phyloP scores from a whole-genome alignment of 2,329 filamentous ascomycete species.

The Cucurbitaria berberidis region DNA sequence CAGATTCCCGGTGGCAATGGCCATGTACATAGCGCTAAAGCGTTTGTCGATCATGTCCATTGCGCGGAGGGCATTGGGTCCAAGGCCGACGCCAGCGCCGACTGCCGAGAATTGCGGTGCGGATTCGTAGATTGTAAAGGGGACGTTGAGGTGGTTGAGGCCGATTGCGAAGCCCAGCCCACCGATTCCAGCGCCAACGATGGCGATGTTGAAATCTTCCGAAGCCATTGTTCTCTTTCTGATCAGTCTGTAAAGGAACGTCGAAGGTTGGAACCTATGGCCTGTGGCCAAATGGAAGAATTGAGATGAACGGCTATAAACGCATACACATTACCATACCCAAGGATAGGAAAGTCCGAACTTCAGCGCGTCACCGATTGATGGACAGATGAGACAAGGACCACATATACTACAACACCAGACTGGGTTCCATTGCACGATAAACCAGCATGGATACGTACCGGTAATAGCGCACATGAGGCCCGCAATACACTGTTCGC shows the following conservation, averaged over 20 bases:
- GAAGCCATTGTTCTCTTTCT: conserved; percentile 2
- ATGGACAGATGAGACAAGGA: not conserved
- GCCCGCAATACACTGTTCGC: not conserved
- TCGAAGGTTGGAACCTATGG: not conserved
- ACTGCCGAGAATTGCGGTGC: conserved; percentile 29
- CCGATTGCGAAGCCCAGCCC: conserved; percentile 37
- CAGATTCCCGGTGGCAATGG: conserved; percentile 50
- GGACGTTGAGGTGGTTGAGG: conserved; percentile 26
- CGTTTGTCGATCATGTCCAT: conserved; percentile 52
- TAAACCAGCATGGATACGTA: not conserved
- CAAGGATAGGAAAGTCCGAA: not conserved
- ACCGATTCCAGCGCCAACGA: conserved; percentile 37
- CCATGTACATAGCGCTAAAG: conserved; percentile 49
- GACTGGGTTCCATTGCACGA: not conserved
- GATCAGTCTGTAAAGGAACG: not conserved
- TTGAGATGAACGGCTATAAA: not conserved
- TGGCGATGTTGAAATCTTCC: conserved; percentile 16
- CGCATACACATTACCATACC: not conserved
- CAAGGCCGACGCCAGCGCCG: conserved; percentile 44
- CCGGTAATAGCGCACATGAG: not conserved
- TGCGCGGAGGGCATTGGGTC: conserved; percentile 51
- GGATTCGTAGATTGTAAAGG: conserved; percentile 38
- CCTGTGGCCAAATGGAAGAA: not conserved
- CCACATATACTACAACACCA: not conserved
- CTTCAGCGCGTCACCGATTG: not conserved